These are phyloP conservation scores for Neurospora hispaniola DNA, from an alignment of 495 filamentous ascomycete species.

Conservation along the genomic window DNA sequence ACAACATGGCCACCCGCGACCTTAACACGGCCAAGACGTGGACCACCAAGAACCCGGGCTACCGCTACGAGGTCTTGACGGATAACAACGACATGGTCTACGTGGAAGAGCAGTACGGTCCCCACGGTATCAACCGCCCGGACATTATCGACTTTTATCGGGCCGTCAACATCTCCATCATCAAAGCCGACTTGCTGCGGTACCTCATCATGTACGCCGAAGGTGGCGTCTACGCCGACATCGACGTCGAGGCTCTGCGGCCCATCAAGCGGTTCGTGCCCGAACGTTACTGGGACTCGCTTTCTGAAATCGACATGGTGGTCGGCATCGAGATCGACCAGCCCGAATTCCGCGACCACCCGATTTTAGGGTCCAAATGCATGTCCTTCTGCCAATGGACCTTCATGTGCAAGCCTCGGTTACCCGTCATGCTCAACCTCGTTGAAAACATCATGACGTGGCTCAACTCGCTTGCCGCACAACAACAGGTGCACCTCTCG, in stretches of 20 bases:
- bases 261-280: constrained; percentile 40
- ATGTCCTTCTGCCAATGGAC: constrained; percentile 58
- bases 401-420: constrained; percentile 46
- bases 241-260: constrained; percentile 43
- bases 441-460: constrained; percentile 48
- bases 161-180: constrained; percentile 43
- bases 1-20: constrained; percentile 45
- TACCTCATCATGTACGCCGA: constrained; percentile 46
- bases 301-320: constrained; percentile 44
- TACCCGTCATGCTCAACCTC: constrained; percentile 48
- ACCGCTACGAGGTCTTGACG: constrained; percentile 52
- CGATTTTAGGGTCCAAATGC: constrained; percentile 49
- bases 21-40: constrained; percentile 39
- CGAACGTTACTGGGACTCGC: constrained; percentile 23
- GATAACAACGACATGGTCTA: constrained; percentile 46
- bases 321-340: constrained; percentile 54
- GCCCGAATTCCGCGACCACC: constrained; percentile 45
- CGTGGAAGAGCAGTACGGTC: constrained; percentile 45
- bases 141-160: constrained; percentile 48
- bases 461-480: constrained; percentile 37
- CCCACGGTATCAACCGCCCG: constrained; percentile 40
- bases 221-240: constrained; percentile 45
- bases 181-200: constrained; percentile 47
- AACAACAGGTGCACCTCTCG: constrained; percentile 38
- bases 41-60: constrained; percentile 44